Base-by-base conservation (phyloP, 106 monocot species). In the Phalaenopsis equestris region DNA sequence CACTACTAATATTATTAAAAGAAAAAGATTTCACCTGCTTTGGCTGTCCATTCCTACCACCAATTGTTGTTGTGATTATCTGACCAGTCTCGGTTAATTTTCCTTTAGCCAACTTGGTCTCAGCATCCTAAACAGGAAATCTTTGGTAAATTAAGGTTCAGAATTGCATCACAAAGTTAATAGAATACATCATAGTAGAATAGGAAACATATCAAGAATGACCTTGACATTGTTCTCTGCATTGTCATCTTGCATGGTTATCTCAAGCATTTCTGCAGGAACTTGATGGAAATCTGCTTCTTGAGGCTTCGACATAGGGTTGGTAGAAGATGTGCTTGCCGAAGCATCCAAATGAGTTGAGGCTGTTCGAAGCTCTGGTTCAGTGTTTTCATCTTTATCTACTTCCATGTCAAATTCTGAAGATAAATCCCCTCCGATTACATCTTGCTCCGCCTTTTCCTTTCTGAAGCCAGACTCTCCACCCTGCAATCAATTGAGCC, bases 71-170 rank as follows among this genome's bases (percentile, higher is more conserved):
- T 65, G 86, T 77, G 77, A 95, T 92, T 77, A 95, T 87, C 81
- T 92, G 95, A 45, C 92, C 92, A 16, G 92, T 80, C 76, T 90
- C 90, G 1, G 89, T 88, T 77, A 87, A 90, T 79, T 95, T 89
- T 30, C 87, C 90, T 85, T 83, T 90, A 30, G 86, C 43, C 74
- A 80, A 82, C 78, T 87, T 42, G 57, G 81, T 67, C 72, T 90
- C 90, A n/a, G 56, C 14, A 52, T 87, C 84, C 95, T 95, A 73
- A 42, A 83, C 24, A 74, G 8, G 74, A 42, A 18, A 42, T 74
- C 42, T 42, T 74, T 42, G 42, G 18, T 19, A 5, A 36, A n/a
- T 42, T 74, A 74, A 74, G 43, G 15, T 43, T 72, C 43, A 42
- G 41, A 39, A 74, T 74, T 74, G 74, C 42, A 45, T 43, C 74